Conservation (phyloP, 371 early-diverging fungal species). For the Mortierella sp. region DNA sequence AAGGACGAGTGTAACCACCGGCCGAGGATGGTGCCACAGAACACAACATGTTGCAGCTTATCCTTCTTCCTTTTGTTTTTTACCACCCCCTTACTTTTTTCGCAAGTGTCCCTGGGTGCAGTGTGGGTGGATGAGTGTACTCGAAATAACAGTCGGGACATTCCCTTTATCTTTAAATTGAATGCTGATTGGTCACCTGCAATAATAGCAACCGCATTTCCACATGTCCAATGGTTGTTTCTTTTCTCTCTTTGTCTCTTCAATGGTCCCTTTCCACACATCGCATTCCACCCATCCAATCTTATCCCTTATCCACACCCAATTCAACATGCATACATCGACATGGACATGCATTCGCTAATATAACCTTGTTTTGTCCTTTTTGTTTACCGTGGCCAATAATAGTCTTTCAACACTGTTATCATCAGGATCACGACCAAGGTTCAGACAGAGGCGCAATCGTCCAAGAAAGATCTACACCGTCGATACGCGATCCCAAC, state of each 20-base stretch:
- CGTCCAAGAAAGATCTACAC: conserved; percentile 57
- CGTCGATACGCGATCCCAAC: conserved; percentile 42
- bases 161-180: background rate
- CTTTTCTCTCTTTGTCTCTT: background rate
- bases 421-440: conserved; percentile 46
- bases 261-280: background rate
- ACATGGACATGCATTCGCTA: no score
- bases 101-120: background rate
- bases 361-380: no score
- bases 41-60: background rate
- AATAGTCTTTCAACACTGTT: conserved; percentile 52
- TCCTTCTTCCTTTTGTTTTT: background rate
- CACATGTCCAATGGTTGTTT: background rate
- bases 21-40: background rate
- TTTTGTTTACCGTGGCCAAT: conserved; percentile 10
- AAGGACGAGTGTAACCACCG: background rate
- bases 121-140: background rate
- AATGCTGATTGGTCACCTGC: conserved; percentile 7
- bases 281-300: background rate
- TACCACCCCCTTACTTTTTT: conserved; percentile 5
- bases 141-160: background rate
- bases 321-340: background rate
- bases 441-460: conserved; percentile 42
- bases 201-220: background rate
- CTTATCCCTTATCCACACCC: no score